Evolutionary conservation across 441 rosid genomes (phyloP).

Genomic region (Omphalea diandra): DNA sequence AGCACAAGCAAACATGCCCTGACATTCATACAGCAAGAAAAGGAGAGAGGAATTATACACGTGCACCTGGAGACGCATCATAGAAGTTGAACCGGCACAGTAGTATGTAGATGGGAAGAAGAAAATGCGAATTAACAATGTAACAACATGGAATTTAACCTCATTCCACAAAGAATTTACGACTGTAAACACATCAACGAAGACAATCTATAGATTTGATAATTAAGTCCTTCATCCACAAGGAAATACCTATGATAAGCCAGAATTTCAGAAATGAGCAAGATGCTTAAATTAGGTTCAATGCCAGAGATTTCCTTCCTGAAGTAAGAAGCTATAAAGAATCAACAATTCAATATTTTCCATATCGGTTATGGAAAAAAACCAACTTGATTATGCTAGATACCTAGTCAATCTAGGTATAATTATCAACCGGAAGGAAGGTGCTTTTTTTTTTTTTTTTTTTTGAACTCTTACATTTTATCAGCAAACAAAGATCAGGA

Average conservation of each 20-base stretch:
- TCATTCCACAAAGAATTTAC: neutral
- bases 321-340: neutral
- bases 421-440: neutral
- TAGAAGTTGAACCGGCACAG: neutral
- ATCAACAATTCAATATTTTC: neutral
- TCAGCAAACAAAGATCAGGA: neutral
- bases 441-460: neutral
- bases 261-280: neutral
- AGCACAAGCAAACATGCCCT: too few species aligned
- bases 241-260: neutral
- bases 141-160: neutral
- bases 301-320: neutral
- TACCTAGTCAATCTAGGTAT: neutral
- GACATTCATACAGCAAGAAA: too few species aligned
- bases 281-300: neutral
- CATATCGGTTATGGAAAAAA: neutral
- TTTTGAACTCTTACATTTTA: neutral
- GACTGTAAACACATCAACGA: neutral
- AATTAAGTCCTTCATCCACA: neutral
- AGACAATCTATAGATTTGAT: neutral
- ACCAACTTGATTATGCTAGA: neutral
- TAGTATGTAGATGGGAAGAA: neutral
- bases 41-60: too few species aligned
- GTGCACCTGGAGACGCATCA: too few species aligned
- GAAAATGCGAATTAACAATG: neutral